Conservation (phyloP, 257 asterid species). For the Anisodus acutangulus region DNA sequence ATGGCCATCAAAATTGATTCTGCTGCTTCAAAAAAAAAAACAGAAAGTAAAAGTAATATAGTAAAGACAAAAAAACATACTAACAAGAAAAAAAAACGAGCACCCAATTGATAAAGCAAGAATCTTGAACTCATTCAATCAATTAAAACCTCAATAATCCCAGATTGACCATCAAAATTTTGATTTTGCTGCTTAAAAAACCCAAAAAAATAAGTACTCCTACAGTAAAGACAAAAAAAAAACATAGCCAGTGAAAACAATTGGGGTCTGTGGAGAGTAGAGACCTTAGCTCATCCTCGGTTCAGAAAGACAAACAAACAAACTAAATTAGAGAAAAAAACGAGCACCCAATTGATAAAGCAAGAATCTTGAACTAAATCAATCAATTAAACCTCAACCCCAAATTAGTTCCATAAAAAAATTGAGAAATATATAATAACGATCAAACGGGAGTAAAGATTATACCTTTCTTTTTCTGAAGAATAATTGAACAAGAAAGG, state of each 20-base stretch:
- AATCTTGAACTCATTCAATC: conserved; percentile 4
- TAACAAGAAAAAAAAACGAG: neutral
- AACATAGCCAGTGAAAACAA: no score
- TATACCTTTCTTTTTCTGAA: neutral
- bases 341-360: neutral
- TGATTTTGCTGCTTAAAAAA: no score
- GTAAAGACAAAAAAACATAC: neutral
- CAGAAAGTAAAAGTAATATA: neutral
- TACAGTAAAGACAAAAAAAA: no score
- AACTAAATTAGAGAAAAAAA: neutral
- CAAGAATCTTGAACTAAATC: neutral
- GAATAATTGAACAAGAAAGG: neutral
- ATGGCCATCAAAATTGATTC: neutral
- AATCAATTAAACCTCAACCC: neutral
- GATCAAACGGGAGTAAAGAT: neutral
- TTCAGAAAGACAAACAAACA: no score
- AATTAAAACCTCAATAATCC: neutral
- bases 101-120: neutral
- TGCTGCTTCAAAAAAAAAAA: neutral
- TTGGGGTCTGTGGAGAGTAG: no score
- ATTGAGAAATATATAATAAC: neutral
- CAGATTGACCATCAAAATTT: no score
- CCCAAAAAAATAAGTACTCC: no score
- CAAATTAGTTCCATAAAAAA: neutral
- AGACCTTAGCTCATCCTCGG: no score